Evolutionary conservation across 176 grass and related monocot genomes (phyloP).

Genomic region (Avena insularis): DNA sequence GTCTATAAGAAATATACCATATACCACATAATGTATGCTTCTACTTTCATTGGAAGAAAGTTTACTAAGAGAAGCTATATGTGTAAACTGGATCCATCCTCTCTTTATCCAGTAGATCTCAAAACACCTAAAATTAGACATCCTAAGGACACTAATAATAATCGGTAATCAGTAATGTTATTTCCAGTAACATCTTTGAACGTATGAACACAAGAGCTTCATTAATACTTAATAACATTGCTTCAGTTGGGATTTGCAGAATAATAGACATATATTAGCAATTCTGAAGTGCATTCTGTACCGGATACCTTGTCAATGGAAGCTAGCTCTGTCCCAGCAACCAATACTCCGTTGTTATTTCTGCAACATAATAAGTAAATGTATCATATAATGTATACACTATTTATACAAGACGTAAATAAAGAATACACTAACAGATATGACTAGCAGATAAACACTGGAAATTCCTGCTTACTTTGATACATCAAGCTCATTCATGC

Average conservation of each 20-base stretch:
- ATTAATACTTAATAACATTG: constrained; percentile 17
- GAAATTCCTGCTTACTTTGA: constrained; percentile 62
- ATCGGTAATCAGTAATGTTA: neutral
- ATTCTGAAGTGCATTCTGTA: constrained; percentile 34
- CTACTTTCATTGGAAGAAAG: neutral
- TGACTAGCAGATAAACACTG: constrained; percentile 15
- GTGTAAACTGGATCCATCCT: constrained; percentile 15
- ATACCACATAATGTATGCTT: constrained; percentile 12
- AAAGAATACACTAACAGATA: constrained; percentile 28
- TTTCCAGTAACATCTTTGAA: constrained; percentile 18
- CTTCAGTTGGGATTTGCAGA: constrained; percentile 15
- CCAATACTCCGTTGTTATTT: constrained; percentile 47
- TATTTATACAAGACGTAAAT: constrained; percentile 13
- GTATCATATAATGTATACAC: constrained; percentile 24
- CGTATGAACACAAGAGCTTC: constrained; percentile 18
- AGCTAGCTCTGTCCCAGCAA: constrained; percentile 56
- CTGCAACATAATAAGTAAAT: constrained; percentile 50
- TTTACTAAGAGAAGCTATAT: neutral
- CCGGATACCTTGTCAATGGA: constrained; percentile 92
- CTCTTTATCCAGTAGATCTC: constrained; percentile 29
- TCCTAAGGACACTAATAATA: constrained; percentile 12
- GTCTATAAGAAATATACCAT: constrained; percentile 9
- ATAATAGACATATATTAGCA: constrained; percentile 6
- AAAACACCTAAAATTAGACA: constrained; percentile 7
- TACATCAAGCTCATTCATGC: constrained; percentile 74